Percentiles rank a stretch among this genome's conserved stretches.
Conservation (phyloP, 2,329 filamentous ascomycete species). For the Fusarium setosum region DNA sequence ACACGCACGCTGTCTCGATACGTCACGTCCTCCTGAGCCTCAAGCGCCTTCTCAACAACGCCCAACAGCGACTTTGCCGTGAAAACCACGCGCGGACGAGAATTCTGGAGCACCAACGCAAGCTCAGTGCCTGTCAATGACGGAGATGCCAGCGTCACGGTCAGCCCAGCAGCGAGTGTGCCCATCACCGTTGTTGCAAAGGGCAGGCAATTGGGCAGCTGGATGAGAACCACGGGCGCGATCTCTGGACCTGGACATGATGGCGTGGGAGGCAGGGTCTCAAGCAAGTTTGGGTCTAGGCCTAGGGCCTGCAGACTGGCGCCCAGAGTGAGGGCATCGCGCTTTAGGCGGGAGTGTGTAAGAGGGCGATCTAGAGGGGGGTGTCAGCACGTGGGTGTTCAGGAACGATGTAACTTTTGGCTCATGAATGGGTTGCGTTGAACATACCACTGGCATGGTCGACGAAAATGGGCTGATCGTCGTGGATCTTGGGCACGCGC, state of each 20-base stretch:
- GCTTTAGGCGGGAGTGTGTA: constrained; percentile 47
- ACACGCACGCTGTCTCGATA: constrained; percentile 62
- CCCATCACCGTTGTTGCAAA: constrained; percentile 52
- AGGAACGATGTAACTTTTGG: background rate
- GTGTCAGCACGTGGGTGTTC: constrained; percentile 1
- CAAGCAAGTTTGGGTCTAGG: constrained; percentile 48
- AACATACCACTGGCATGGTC: constrained; percentile 53
- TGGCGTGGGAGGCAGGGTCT: constrained; percentile 52
- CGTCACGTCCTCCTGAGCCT: constrained; percentile 45
- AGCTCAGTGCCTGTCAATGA: constrained; percentile 53
- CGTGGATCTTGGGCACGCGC: constrained; percentile 46
- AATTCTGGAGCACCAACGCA: constrained; percentile 55
- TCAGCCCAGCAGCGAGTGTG: constrained; percentile 53
- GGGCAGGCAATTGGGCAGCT: constrained; percentile 55
- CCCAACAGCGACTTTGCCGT: constrained; percentile 46
- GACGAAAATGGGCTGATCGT: constrained; percentile 51
- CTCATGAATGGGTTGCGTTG: background rate
- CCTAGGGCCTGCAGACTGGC: constrained; percentile 49
- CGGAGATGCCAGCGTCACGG: constrained; percentile 53
- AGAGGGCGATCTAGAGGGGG: constrained; percentile 47
- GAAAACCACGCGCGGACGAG: constrained; percentile 52
- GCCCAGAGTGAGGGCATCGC: constrained; percentile 51
- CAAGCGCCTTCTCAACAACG: constrained; percentile 49
- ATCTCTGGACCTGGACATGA: constrained; percentile 52
- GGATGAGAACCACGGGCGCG: constrained; percentile 55